Evolutionary conservation across 2,329 filamentous ascomycete species (phyloP).

Genomic region (Aspergillus jensenii): DNA sequence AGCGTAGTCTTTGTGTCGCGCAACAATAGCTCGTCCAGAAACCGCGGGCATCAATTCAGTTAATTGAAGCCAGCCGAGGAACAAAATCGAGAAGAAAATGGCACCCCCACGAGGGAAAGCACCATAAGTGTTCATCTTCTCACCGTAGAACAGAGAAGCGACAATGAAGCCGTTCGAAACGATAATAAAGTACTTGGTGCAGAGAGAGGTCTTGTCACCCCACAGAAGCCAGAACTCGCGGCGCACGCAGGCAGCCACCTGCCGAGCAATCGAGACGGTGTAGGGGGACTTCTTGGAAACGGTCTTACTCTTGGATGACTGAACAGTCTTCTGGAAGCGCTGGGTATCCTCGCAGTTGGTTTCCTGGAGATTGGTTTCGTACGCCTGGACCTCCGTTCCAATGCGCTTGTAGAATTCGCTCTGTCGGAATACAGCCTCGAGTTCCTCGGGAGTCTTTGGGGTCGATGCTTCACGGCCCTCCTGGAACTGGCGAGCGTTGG

Average conservation of each 20-base stretch:
- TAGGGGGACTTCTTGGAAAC: slow-evolving; percentile 70
- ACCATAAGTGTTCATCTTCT: slow-evolving; percentile 58
- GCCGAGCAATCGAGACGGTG: slow-evolving; percentile 71
- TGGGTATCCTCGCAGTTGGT: slow-evolving; percentile 62
- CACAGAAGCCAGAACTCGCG: slow-evolving; percentile 77
- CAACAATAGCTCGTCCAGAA: slow-evolving; percentile 67
- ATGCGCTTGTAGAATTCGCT: slow-evolving; percentile 63
- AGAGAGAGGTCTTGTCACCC: slow-evolving; percentile 72
- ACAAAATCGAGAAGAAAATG: slow-evolving; percentile 66
- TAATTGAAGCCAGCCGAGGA: slow-evolving; percentile 70
- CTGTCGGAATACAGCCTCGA: slow-evolving; percentile 65
- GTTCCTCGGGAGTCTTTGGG: slow-evolving; percentile 68
- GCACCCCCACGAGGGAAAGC: slow-evolving; percentile 64
- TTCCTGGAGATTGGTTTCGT: slow-evolving; percentile 57
- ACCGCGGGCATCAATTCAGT: slow-evolving; percentile 78
- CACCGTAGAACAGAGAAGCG: slow-evolving; percentile 74
- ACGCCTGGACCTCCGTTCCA: slow-evolving; percentile 60
- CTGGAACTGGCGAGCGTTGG: slow-evolving; percentile 67
- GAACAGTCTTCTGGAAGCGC: slow-evolving; percentile 65
- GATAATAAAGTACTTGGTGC: slow-evolving; percentile 78
- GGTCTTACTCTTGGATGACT: slow-evolving; percentile 63
- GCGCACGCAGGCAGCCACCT: slow-evolving; percentile 62
- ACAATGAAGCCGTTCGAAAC: slow-evolving; percentile 73
- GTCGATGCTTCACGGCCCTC: slow-evolving; percentile 64
- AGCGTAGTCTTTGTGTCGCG: slow-evolving; percentile 65